A percentile compares a stretch with the other conserved stretches of the same genome.
These are phyloP conservation scores for Diaporthe sp. DNA, from an alignment of 2,329 filamentous ascomycete genomes.

Conservation along the genomic window DNA sequence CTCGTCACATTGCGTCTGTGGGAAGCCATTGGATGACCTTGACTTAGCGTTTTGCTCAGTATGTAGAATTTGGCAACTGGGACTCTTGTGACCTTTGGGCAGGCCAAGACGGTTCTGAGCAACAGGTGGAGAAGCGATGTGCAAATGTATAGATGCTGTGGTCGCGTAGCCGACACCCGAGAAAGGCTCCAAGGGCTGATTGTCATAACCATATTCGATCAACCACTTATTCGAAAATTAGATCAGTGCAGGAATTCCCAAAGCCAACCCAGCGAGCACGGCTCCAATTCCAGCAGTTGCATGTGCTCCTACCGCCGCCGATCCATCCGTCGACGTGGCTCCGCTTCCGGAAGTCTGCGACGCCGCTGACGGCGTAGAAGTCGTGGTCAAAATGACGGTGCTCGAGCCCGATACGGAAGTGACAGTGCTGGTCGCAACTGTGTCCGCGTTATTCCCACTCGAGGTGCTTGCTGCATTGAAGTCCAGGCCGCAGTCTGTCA, in stretches of 20 bases:
- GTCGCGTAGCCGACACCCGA: too few species aligned
- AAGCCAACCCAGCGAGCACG: neutral
- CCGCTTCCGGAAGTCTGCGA: neutral
- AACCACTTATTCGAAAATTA: neutral
- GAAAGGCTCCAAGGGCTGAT: too few species aligned
- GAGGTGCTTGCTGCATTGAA: slow-evolving; percentile 1
- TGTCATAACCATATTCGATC: too few species aligned
- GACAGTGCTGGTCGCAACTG: neutral
- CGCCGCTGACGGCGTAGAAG: neutral
- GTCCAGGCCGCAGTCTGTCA: slow-evolving; percentile 5
- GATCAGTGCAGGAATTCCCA: neutral
- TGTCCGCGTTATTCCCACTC: neutral
- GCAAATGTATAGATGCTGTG: too few species aligned
- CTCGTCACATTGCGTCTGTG: too few species aligned
- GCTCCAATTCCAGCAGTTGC: slow-evolving; percentile 2
- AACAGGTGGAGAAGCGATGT: too few species aligned
- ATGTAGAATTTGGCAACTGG: too few species aligned
- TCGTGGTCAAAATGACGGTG: slow-evolving; percentile 15
- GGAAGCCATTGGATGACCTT: too few species aligned
- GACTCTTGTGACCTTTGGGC: too few species aligned
- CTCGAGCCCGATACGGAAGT: neutral
- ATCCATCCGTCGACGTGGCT: neutral
- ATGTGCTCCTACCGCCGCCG: neutral
- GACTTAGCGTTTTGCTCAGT: too few species aligned
- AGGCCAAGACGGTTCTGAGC: too few species aligned